These are phyloP conservation scores for Leishmania tropica DNA, from an alignment of 208 protist genomes.

Conservation along the genomic window DNA sequence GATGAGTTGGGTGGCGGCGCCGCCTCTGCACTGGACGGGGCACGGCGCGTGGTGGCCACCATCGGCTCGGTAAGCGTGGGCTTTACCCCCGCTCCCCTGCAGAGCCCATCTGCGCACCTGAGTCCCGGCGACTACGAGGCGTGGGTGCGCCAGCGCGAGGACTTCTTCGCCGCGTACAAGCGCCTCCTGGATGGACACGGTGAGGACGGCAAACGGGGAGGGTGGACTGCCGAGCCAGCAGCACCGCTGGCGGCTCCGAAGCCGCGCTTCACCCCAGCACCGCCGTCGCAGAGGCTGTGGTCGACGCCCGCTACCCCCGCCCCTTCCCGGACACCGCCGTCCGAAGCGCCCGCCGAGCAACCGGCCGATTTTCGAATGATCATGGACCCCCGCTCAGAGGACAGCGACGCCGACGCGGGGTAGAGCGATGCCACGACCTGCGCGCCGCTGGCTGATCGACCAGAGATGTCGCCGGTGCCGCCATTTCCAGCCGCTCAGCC, in stretches of 20 bases:
- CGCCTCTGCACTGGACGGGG: slow-evolving; percentile 2
- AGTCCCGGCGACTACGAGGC: slow-evolving; percentile 40
- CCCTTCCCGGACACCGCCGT: neutral
- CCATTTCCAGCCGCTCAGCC: neutral
- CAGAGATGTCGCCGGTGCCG: neutral
- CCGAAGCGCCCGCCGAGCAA: neutral
- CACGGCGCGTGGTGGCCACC: slow-evolving; percentile 42
- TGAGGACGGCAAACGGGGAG: neutral
- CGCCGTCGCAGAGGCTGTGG: neutral
- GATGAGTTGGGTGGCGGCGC: slow-evolving; percentile 4
- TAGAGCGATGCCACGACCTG: neutral
- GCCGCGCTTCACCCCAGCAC: slow-evolving; percentile 12
- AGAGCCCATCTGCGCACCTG: slow-evolving; percentile 47
- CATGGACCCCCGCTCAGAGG: slow-evolving; percentile 8
- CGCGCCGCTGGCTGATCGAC: neutral
- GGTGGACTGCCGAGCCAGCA: neutral
- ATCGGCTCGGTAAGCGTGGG: slow-evolving; percentile 61
- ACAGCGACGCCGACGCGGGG: slow-evolving; percentile 7
- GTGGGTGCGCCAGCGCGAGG: slow-evolving; percentile 65
- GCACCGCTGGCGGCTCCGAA: slow-evolving; percentile 10
- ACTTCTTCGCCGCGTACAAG: slow-evolving; percentile 52
- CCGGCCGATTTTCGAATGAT: slow-evolving; percentile 2
- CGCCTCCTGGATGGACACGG: slow-evolving; percentile 11
- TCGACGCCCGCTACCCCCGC: neutral
- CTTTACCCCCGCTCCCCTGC: slow-evolving; percentile 46